These are phyloP conservation scores for Coriaria nepalensis DNA, from an alignment of 306 rosid species.

Conservation along the genomic window DNA sequence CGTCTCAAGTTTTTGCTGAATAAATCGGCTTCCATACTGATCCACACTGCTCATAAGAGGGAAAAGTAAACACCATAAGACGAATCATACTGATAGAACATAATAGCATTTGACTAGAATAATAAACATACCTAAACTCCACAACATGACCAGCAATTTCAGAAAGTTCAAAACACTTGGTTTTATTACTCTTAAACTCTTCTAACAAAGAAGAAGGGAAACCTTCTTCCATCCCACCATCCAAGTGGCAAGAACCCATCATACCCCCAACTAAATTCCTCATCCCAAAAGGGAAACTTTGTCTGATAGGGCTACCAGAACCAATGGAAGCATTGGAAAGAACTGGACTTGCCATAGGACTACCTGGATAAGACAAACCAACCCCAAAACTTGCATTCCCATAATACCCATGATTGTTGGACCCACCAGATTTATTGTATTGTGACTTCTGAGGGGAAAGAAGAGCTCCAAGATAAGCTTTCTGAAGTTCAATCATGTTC, in stretches of 20 bases:
- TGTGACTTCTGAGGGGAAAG: conserved; percentile 73
- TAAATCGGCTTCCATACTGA: conserved; percentile 83
- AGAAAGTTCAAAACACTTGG: conserved; percentile 67
- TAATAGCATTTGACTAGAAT: conserved; percentile 2
- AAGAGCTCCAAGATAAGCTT: conserved; percentile 54
- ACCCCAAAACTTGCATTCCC: conserved; percentile 58
- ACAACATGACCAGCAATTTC: conserved; percentile 52
- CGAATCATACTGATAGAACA: not conserved
- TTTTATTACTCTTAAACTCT: conserved; percentile 74
- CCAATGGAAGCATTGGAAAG: conserved; percentile 55
- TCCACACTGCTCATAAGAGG: conserved; percentile 44
- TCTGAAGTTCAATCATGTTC: conserved; percentile 72
- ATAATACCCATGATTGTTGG: conserved; percentile 62
- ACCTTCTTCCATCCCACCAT: conserved; percentile 48
- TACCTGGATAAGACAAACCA: conserved; percentile 69
- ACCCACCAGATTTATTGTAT: conserved; percentile 47
- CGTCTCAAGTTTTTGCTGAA: conserved; percentile 82
- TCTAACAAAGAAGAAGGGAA: conserved; percentile 65
- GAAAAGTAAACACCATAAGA: conserved; percentile 1
- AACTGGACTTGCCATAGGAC: conserved; percentile 60
- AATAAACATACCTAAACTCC: conserved; percentile 48
- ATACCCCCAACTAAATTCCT: conserved; percentile 59
- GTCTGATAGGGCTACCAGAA: conserved; percentile 74
- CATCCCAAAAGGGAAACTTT: conserved; percentile 56
- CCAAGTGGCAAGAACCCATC: conserved; percentile 66